Base-by-base conservation (phyloP, 208 protist species). In the Trypanosoma boissoni region DNA sequence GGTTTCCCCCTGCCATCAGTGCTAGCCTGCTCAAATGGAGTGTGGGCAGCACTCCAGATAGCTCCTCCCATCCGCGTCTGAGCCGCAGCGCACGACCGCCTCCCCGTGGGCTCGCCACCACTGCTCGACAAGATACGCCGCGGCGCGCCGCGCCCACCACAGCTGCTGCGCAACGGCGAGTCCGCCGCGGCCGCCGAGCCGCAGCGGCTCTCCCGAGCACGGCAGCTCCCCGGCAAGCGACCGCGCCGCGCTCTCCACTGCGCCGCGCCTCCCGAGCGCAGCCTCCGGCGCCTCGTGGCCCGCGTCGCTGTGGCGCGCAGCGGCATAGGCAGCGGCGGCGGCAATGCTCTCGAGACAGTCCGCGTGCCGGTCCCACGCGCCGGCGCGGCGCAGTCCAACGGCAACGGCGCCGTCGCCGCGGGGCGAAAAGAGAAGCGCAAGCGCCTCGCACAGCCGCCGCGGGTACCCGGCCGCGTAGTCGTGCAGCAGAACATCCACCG, bases 401-500 rank as follows among this genome's bases (percentile, higher is more conserved):
- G 58, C 55, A 10, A 68, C 28, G 14, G 26, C 26, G 29, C 32
- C 55, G 29, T 60, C 2, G n/a, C 12, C 12, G 12, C 12, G 34
- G 12, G 64, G 64, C 24, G 32, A 36, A 24, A 66, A 31, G 14
- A 80, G 49, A 24, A 45, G 41, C 9, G 60, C 66, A 20, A 86
- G 72, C 2, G 68, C 34, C 18, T 70, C 65, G 23, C 75, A 80
- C 28, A 86, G 43, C 3, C 42, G 50, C 3, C 54, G 54, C 10
- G 76, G 76, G 3, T 58, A 68, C 2, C 61, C 61, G 20, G 59
- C 52, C 14, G 34, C 28, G 62, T 83, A 86, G 58, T 86, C 72
- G 58, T 86, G 80, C 63, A 86, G 44, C 12, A 83, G 5, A 48
- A 74, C 65, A 52, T 83, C 76, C 24, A 80, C 51, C 24, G 71